phyloP scores from a whole-genome alignment of 129 eudicot species.

The sunflower (Helianthus annuus) region DNA sequence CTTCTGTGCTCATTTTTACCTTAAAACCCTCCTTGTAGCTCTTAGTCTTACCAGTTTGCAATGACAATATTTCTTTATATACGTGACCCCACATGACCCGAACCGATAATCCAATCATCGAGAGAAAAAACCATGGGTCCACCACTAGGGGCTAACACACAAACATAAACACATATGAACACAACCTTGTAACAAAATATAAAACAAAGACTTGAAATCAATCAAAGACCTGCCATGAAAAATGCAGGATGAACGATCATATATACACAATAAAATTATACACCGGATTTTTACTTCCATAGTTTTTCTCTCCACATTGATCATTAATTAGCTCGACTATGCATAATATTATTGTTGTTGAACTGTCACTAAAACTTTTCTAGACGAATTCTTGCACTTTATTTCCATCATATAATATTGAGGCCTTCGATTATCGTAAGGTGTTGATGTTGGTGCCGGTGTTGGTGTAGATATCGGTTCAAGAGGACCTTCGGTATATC shows the following conservation, averaged over 20 bases:
- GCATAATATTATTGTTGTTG: neutral
- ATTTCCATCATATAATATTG: constrained; percentile 5
- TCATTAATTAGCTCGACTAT: neutral
- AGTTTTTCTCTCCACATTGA: neutral
- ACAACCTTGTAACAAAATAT: neutral
- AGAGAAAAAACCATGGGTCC: too few species aligned
- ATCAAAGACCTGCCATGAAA: too few species aligned
- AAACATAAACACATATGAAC: too few species aligned
- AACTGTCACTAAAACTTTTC: constrained; percentile 8
- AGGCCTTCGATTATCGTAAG: neutral
- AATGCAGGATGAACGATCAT: neutral
- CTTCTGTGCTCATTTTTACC: too few species aligned
- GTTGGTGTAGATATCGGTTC: constrained; percentile 30
- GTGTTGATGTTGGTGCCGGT: constrained; percentile 38
- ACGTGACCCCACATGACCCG: too few species aligned
- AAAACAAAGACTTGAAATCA: neutral
- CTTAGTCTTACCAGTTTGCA: too few species aligned
- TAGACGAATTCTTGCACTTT: neutral
- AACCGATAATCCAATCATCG: too few species aligned
- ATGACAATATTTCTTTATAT: too few species aligned
- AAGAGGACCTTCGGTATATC: constrained; percentile 11
- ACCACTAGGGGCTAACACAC: neutral
- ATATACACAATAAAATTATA: neutral
- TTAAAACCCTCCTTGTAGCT: too few species aligned
- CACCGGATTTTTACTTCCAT: neutral